Conservation (phyloP, 1,284 basidiomycete genomes). For the Ganoderma boninense region DNA sequence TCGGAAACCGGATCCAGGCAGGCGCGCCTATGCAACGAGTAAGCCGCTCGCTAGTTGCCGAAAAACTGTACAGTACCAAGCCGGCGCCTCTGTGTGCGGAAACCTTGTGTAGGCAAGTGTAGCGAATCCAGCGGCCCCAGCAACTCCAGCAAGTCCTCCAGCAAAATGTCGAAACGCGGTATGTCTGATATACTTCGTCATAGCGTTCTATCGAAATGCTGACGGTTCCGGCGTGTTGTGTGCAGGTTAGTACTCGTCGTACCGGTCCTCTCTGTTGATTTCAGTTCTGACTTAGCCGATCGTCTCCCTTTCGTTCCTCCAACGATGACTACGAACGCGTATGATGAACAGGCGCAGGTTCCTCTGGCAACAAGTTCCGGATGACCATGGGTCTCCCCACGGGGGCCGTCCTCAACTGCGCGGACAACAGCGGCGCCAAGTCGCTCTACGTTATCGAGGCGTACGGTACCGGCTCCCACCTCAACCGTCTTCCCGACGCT, state of each 20-base stretch:
- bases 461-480: conserved; percentile 92
- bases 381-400: conserved; percentile 97
- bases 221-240: conserved; percentile 23
- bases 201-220: conserved; percentile 22
- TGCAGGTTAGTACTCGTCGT: conserved; percentile 31
- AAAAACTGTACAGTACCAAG: conserved; percentile 45
- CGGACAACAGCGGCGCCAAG: conserved; percentile 99
- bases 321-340: conserved; percentile 33
- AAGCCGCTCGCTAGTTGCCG: conserved; percentile 22
- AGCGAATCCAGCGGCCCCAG: conserved; percentile 33
- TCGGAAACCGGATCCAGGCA: neutral
- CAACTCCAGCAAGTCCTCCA: conserved; percentile 43
- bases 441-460: conserved; percentile 93
- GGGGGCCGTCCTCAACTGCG: conserved; percentile 99
- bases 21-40: neutral
- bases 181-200: conserved; percentile 19
- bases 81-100: conserved; percentile 38
- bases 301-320: conserved; percentile 46
- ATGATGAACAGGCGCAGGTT: conserved; percentile 44
- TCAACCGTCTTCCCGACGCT: conserved; percentile 98
- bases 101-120: conserved; percentile 36
- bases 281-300: conserved; percentile 41
- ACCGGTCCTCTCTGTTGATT: conserved; percentile 2
- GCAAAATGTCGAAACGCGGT: conserved; percentile 46
- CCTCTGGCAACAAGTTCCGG: conserved; percentile 95